These are phyloP conservation scores for Podosphaera aphanis DNA, from an alignment of 2,329 filamentous ascomycete genomes.

Conservation along the genomic window DNA sequence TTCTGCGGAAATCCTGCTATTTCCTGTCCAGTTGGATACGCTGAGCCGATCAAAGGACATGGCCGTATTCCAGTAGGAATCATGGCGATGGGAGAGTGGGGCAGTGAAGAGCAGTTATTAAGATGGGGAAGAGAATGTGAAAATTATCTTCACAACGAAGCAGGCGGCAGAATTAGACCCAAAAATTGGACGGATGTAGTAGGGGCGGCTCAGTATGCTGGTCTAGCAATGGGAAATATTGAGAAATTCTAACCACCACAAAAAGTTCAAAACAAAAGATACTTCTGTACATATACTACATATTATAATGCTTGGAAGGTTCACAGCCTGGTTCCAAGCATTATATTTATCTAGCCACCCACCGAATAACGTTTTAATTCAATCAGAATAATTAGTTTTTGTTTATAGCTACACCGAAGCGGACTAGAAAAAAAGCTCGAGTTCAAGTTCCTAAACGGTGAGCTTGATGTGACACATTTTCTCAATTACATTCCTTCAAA, in stretches of 20 bases:
- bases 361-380: no score
- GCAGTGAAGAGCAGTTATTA: conserved; percentile 37
- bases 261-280: no score
- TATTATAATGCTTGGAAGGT: no score
- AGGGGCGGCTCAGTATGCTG: conserved; percentile 11
- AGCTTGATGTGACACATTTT: no score
- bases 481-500: no score
- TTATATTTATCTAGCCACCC: no score
- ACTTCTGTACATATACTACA: no score
- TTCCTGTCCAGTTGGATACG: conserved; percentile 52
- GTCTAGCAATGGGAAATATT: neutral
- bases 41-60: conserved; percentile 18
- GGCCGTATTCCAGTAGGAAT: conserved; percentile 37
- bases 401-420: no score
- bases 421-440: no score
- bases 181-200: conserved; percentile 36
- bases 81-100: conserved; percentile 44
- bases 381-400: no score
- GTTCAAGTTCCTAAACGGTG: no score
- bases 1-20: conserved; percentile 57
- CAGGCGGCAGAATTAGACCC: conserved; percentile 27
- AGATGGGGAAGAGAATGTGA: conserved; percentile 35
- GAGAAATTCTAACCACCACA: neutral
- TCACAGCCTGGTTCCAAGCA: no score
- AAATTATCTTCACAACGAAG: conserved; percentile 25